Evolutionary conservation across 2,329 filamentous ascomycete genomes (phyloP).

Genomic region (Penicillium sumatraense): DNA sequence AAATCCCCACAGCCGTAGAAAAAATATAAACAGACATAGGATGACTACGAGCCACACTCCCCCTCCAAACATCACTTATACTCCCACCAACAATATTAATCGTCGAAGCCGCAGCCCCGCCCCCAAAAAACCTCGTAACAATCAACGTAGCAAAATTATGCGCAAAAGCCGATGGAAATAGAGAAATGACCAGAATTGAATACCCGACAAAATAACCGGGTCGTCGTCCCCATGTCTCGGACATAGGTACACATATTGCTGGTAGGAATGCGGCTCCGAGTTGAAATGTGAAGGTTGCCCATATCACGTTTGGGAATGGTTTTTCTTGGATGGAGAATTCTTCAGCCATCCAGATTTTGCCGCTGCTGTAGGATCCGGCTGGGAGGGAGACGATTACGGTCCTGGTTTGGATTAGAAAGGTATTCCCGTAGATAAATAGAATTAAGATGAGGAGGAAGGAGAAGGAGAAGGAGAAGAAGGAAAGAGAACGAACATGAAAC

Average conservation of each 20-base stretch:
- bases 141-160: background rate
- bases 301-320: slow-evolving; percentile 39
- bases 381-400: slow-evolving; percentile 38
- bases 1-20: slow-evolving; percentile 46
- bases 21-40: slow-evolving; percentile 48
- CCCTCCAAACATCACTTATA: background rate
- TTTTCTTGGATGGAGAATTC: slow-evolving; percentile 39
- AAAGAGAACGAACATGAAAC: too few relatives aligned
- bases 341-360: slow-evolving; percentile 35
- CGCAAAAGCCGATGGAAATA: background rate
- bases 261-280: slow-evolving; percentile 13
- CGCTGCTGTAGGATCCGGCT: slow-evolving; percentile 46
- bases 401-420: too few relatives aligned
- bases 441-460: too few relatives aligned
- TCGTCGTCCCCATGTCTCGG: slow-evolving; percentile 35
- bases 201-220: background rate
- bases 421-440: too few relatives aligned
- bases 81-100: background rate
- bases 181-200: background rate
- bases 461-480: too few relatives aligned
- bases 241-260: slow-evolving; percentile 37
- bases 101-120: background rate
- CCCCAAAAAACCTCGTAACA: background rate
- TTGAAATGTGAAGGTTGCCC: slow-evolving; percentile 43
- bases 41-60: slow-evolving; percentile 41